A percentile compares a stretch with the other conserved stretches of the same genome.
phyloP scores from a whole-genome alignment of 176 grass and related monocot species.

The Avena insularis region DNA sequence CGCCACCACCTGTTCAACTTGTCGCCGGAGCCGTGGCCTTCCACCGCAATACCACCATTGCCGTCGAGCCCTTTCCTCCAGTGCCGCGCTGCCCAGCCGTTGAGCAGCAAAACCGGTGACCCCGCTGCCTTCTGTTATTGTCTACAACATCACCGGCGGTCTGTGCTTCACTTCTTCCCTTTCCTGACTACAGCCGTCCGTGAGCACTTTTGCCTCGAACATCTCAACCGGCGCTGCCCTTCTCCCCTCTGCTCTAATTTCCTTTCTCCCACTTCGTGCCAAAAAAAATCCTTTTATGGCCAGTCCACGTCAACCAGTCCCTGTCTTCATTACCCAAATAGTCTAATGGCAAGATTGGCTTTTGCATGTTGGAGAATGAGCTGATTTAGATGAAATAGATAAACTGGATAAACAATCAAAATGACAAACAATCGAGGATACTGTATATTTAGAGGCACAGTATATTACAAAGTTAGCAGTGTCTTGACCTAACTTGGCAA shows the following conservation, averaged over 20 bases:
- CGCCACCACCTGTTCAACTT: background rate
- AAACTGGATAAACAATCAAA: background rate
- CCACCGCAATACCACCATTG: background rate
- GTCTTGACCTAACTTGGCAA: background rate
- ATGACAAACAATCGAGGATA: background rate
- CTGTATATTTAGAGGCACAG: background rate
- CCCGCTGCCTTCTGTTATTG: background rate
- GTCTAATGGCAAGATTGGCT: background rate
- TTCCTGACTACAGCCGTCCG: background rate
- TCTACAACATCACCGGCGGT: background rate
- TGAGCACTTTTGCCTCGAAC: constrained; percentile 1
- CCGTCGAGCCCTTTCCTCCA: background rate
- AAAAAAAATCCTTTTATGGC: background rate
- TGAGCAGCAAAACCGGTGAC: background rate
- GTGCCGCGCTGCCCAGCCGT: background rate
- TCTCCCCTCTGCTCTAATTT: background rate
- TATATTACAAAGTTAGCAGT: background rate
- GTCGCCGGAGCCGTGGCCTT: constrained; percentile 7
- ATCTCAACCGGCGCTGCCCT: constrained; percentile 3
- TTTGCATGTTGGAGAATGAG: background rate
- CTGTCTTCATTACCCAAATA: background rate
- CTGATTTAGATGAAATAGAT: background rate
- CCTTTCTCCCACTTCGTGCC: background rate
- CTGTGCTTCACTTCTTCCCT: background rate
- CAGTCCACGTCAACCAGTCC: background rate